These are phyloP conservation scores for Leccinum ponderosum DNA, from an alignment of 1,284 basidiomycete species.

Conservation along the genomic window DNA sequence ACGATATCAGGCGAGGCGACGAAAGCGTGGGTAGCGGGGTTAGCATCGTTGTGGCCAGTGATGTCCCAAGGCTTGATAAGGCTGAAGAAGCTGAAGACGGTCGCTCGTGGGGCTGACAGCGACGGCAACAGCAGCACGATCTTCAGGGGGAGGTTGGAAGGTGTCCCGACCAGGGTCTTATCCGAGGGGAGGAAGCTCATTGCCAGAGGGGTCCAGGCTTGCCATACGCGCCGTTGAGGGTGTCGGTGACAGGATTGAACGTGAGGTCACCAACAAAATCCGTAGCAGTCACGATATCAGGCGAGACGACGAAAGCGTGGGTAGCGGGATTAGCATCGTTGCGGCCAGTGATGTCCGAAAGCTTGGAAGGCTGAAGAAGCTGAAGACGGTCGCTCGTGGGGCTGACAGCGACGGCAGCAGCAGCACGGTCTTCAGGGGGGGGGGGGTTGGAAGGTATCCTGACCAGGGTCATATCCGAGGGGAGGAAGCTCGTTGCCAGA, in stretches of 20 bases:
- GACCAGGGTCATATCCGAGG: constrained; percentile 92
- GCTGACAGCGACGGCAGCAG: constrained; percentile 85
- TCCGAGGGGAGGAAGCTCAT: constrained; percentile 91
- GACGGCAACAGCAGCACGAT: constrained; percentile 84
- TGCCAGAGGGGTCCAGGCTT: constrained; percentile 89
- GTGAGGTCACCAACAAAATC: constrained; percentile 92
- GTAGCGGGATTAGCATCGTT: constrained; percentile 99
- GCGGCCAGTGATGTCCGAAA: too few relatives aligned
- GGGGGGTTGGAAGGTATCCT: constrained; percentile 97
- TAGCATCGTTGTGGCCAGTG: constrained; percentile 99
- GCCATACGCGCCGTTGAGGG: constrained; percentile 87
- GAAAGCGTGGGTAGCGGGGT: constrained; percentile 98
- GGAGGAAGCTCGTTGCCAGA: constrained; percentile 92
- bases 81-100: constrained; percentile 92
- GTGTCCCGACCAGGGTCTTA: constrained; percentile 98
- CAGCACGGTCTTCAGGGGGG: constrained; percentile 83
- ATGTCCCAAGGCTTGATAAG: constrained; percentile 94
- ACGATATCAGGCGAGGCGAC: constrained; percentile 98
- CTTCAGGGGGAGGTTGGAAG: constrained; percentile 91
- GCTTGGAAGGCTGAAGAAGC: constrained; percentile 44
- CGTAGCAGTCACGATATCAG: constrained; percentile 97
- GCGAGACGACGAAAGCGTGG: constrained; percentile 98
- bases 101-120: constrained; percentile 88
- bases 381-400: constrained; percentile 95
- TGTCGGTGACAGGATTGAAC: constrained; percentile 97